phyloP scores from a whole-genome alignment of 352 stramenopile species.

The Saprolegnia diclina region DNA sequence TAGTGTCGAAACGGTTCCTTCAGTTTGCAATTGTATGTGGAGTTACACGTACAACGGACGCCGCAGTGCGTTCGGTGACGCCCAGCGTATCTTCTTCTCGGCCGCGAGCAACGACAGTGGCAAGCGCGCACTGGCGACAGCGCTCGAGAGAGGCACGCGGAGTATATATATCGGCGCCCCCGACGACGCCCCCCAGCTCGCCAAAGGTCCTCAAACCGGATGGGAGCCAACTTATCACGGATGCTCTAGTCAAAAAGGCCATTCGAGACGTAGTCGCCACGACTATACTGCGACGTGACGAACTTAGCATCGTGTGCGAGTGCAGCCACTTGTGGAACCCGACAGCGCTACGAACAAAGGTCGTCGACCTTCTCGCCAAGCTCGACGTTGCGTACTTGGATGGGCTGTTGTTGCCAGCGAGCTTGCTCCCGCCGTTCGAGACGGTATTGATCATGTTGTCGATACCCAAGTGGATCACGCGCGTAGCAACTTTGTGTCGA shows the following conservation, averaged over 20 bases:
- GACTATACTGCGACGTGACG: neutral
- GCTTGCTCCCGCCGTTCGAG: neutral
- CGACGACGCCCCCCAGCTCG: slow-evolving; percentile 18
- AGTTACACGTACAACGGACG: slow-evolving; percentile 13
- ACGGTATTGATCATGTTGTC: neutral
- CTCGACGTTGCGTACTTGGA: neutral
- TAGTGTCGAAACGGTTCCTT: too few relatives aligned
- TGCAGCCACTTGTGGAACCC: slow-evolving; percentile 8
- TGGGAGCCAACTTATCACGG: neutral
- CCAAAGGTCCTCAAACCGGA: neutral
- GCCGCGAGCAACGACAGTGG: slow-evolving; percentile 12
- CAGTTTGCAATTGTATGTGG: slow-evolving; percentile 8
- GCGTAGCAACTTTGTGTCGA: neutral
- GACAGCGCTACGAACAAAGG: neutral
- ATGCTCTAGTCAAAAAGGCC: neutral
- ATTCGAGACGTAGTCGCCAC: neutral
- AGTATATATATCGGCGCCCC: slow-evolving; percentile 5
- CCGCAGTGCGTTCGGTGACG: neutral
- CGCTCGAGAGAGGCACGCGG: neutral
- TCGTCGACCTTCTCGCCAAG: neutral
- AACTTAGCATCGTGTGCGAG: slow-evolving; percentile 11
- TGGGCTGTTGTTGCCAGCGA: neutral
- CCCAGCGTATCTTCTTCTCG: slow-evolving; percentile 19
- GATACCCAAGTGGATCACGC: too few relatives aligned
- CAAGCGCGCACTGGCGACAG: neutral